Evolutionary conservation across 495 filamentous ascomycete species (phyloP), one percentile per base, ranked within the genome.

Genomic region (Sordaria brevicollis): DNA sequence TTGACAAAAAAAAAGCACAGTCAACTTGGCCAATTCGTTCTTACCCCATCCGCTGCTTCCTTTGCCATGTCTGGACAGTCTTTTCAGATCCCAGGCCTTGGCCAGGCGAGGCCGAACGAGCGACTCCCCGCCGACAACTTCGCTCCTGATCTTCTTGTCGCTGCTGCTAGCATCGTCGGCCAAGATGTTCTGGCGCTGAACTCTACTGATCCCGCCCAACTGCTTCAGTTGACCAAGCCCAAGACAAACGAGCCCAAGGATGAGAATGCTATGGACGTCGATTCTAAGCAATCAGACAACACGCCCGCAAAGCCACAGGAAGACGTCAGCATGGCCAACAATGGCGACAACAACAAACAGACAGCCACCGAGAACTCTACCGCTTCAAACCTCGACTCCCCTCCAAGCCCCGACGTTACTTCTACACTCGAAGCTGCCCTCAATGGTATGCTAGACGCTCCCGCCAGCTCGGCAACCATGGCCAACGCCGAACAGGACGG

Each of bases 401-500:
- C 76, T 6, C 70, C 75, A 17, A 78, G 76, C 49, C 77, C 78
- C 2, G 77, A 74, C 17, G 71, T 85, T 34, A 85, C 83, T 1
- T 75, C 77, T 62, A 83, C 79, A 19, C 73, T 85, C 7, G 84
- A 84, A 67, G 83, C 83, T 17, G 75, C 84, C 2, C 78, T 85
- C 15, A 79, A 79, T 39, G 80, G 81, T 57, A 70, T 83, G 66
- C 74, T 79, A 25, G 25, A 62, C 33, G 49, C 25, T 7, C 25
- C 49, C 25, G 21, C 57, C 76, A 35, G 38, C 37, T 19, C 69
- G 65, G 34, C 72, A 67, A 67, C 68, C 70, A 65, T 72, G 10
- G 9, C 68, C 33, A 29, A 71, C 15, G 39, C 35, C 2, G 71
- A 73, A 38, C 71, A 71, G 57, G 68, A 69, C 15, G 41, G 73